Percentiles rank a stretch among this genome's conserved stretches.
Conservation (phyloP, 2,329 filamentous ascomycete genomes). For the Colletotrichum somersetense region DNA sequence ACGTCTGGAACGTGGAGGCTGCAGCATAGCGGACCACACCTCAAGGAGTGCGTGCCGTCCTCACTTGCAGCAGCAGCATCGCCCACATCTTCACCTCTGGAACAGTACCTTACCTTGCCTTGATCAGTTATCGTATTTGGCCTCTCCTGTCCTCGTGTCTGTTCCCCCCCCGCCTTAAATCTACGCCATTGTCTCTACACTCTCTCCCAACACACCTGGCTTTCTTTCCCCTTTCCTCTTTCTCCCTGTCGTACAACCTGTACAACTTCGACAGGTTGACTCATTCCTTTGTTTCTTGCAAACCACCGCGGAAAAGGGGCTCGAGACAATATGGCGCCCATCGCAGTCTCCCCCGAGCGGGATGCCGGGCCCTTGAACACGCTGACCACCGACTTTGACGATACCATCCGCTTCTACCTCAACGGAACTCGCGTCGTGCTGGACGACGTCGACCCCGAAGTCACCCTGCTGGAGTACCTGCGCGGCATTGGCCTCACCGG, state of each 20-base stretch:
- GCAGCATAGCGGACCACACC: slow-evolving; percentile 3
- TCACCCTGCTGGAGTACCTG: slow-evolving; percentile 93
- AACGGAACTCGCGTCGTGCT: slow-evolving; percentile 92
- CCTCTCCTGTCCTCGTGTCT: background rate
- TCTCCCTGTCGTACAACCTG: background rate
- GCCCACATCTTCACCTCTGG: background rate
- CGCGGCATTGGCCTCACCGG: slow-evolving; percentile 93
- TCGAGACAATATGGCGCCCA: slow-evolving; percentile 64
- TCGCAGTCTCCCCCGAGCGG: slow-evolving; percentile 64
- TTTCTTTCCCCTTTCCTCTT: background rate
- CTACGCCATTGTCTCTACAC: slow-evolving; percentile 29
- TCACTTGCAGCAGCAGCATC: background rate
- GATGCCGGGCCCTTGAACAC: slow-evolving; percentile 55
- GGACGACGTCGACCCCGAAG: slow-evolving; percentile 89
- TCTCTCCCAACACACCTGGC: background rate
- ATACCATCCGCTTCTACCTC: slow-evolving; percentile 91
- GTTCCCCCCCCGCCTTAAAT: slow-evolving; percentile 16
- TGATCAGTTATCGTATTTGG: slow-evolving; percentile 27
- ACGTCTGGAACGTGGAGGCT: background rate
- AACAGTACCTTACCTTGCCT: slow-evolving; percentile 11
- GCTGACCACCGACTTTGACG: slow-evolving; percentile 83
- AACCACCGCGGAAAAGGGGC: background rate
- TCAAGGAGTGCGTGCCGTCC: background rate
- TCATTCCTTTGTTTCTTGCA: background rate
- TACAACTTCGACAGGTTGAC: background rate